Conservation (phyloP, 495 filamentous ascomycete species). For the Coniosporium apollinis region DNA sequence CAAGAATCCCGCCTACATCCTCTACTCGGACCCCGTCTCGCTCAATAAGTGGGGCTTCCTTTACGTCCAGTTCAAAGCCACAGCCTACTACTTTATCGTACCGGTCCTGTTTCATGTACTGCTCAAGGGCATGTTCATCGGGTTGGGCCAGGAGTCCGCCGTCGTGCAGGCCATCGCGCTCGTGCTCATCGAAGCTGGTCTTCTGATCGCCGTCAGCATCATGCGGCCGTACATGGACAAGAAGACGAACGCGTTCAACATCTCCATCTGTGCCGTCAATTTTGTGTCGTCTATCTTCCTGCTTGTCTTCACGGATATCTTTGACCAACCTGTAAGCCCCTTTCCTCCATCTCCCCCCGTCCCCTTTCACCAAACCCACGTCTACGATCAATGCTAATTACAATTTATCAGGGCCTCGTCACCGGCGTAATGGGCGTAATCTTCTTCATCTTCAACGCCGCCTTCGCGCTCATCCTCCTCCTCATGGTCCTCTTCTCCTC, state of each 20-base stretch:
- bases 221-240: slow-evolving; percentile 98
- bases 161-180: slow-evolving; percentile 70
- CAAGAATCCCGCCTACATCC: slow-evolving; percentile 91
- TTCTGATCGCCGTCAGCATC: slow-evolving; percentile 62
- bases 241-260: slow-evolving; percentile 95
- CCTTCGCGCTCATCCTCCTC: slow-evolving; percentile 69
- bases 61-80: slow-evolving; percentile 93
- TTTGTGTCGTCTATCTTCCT: slow-evolving; percentile 85
- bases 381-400: too few relatives aligned
- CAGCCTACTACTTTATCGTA: slow-evolving; percentile 92
- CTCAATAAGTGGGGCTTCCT: slow-evolving; percentile 98
- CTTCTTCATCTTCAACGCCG: slow-evolving; percentile 84
- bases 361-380: background rate
- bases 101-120: slow-evolving; percentile 65
- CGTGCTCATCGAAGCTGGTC: slow-evolving; percentile 67
- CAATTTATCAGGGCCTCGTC: slow-evolving; percentile 40
- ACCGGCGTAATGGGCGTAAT: slow-evolving; percentile 88
- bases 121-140: slow-evolving; percentile 83
- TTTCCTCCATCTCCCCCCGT: background rate
- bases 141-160: slow-evolving; percentile 56
- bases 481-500: slow-evolving; percentile 80
- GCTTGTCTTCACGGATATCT: slow-evolving; percentile 90
- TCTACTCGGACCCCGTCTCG: slow-evolving; percentile 83
- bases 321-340: slow-evolving; percentile 63
- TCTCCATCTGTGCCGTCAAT: slow-evolving; percentile 76